phyloP scores from a whole-genome alignment of 768 basidiomycete species.

The Lactarius akahatsu region DNA sequence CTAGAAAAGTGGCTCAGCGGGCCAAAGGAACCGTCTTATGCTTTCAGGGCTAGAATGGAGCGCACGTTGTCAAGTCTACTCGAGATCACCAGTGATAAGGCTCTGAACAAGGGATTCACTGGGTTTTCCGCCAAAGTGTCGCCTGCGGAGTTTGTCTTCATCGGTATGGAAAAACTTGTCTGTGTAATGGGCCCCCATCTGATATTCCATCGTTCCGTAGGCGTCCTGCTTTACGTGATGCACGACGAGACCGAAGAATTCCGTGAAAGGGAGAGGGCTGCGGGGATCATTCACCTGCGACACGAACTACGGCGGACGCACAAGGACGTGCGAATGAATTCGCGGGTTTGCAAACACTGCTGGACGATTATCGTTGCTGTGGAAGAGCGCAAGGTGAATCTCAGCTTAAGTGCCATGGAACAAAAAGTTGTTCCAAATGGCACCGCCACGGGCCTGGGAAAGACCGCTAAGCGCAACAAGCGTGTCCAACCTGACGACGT shows the following conservation, averaged over 20 bases:
- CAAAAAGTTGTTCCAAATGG: slow-evolving; percentile 10
- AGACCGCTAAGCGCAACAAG: slow-evolving; percentile 36
- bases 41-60: slow-evolving; percentile 56
- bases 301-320: slow-evolving; percentile 52
- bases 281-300: slow-evolving; percentile 59
- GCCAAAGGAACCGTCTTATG: slow-evolving; percentile 40
- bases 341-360: slow-evolving; percentile 50
- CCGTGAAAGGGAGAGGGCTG: slow-evolving; percentile 48
- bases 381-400: slow-evolving; percentile 33
- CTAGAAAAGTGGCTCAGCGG: slow-evolving; percentile 49
- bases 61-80: slow-evolving; percentile 54
- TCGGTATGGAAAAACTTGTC: slow-evolving; percentile 51
- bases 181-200: neutral
- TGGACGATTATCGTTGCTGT: slow-evolving; percentile 54
- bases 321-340: slow-evolving; percentile 66
- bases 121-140: slow-evolving; percentile 58
- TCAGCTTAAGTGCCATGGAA: slow-evolving; percentile 19
- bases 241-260: slow-evolving; percentile 36
- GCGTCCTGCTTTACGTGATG: slow-evolving; percentile 63
- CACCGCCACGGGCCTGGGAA: slow-evolving; percentile 18
- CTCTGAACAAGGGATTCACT: slow-evolving; percentile 36
- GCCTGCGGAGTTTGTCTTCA: slow-evolving; percentile 77
- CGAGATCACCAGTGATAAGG: slow-evolving; percentile 46
- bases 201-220: slow-evolving; percentile 38
- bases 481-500: slow-evolving; percentile 37